Base-by-base conservation (phyloP, 2,329 filamentous ascomycete species). In the Cladorrhinum sp. region DNA sequence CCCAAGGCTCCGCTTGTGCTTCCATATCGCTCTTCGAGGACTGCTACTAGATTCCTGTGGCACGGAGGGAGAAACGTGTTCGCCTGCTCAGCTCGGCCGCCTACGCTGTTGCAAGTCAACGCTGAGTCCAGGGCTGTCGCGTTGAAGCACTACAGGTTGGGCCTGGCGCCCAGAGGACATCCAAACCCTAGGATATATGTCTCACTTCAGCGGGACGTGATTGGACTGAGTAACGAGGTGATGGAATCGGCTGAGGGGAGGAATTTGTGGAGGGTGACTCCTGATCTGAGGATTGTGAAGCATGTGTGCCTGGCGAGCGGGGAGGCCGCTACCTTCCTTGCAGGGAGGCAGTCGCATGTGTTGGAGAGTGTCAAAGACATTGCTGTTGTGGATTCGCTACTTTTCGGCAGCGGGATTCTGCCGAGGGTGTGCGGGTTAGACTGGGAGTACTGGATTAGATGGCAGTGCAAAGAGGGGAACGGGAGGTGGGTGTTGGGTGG, bases 361-460 rank as follows among this genome's bases (percentile, higher is more conserved):
- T 32, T 62, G 29, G 58, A 53, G 18, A 41, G 32, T 18, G 41
- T 60, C 25, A 25, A 52, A 24, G 58, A 62, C 22, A 24, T 62
- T 25, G 16, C 54, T 27, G 25, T 64, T n/a, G 60, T 64, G 13
- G 54, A 64, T 22, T 58, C 58, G 29, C 36, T 18, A 10, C 29
- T 59, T 2, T 61, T 59, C n/a, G 59, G 22, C 4, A 8, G 16
- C 1, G 58, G 62, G 25, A 29, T 57, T 5, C 38, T 61, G 29
- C 58, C 60, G 13, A 48, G 38, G 23, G 23, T 62, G 1, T 58
- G 57, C 16, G 55, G 41, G 38, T 12, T 55, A 23, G 62, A 64
- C 29, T 62, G 60, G 60, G 49, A 13, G 23, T 57, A 64, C 18
- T 62, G 62, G 62, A 38, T 62, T 10, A 8, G 25, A 2, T 62